A percentile compares a stretch with the other conserved stretches of the same genome.
Conservation (phyloP, 805 yeast species). For the Candida endomychidarum region DNA sequence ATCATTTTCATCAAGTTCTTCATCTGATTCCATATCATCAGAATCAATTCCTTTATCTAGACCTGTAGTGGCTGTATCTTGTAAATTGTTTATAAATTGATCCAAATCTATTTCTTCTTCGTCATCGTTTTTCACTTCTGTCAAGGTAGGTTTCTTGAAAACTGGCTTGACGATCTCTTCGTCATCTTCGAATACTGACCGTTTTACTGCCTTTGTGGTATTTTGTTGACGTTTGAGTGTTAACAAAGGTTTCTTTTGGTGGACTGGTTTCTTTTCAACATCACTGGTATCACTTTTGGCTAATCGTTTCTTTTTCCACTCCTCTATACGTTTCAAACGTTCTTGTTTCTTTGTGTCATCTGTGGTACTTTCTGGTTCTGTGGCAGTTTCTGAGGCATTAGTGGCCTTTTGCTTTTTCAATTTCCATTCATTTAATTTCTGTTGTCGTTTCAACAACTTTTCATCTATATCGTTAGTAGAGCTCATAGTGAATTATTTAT, state of each 20-base stretch:
- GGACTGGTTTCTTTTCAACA: background rate
- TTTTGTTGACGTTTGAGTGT: conserved; percentile 10
- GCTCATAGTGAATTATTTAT: too few species aligned
- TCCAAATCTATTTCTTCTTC: conserved; percentile 18
- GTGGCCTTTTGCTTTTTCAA: conserved; percentile 44
- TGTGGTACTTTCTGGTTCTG: background rate
- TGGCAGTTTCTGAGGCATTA: conserved; percentile 15
- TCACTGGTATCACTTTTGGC: background rate
- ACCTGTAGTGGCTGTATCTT: background rate
- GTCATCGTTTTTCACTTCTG: conserved; percentile 11
- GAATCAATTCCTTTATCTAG: background rate
- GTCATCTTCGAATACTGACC: conserved; percentile 31
- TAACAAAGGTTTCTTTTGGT: conserved; percentile 2
- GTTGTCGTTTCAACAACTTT: conserved; percentile 44
- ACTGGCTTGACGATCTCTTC: conserved; percentile 23
- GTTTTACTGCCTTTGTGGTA: conserved; percentile 9
- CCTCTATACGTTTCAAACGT: conserved; percentile 44
- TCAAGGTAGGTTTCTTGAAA: conserved; percentile 4
- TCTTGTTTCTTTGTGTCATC: conserved; percentile 18
- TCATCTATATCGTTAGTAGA: conserved; percentile 26
- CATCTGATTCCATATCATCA: conserved; percentile 11
- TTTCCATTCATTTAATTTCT: conserved; percentile 61
- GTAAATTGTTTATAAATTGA: conserved; percentile 10
- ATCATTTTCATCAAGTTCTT: conserved; percentile 24
- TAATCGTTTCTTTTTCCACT: conserved; percentile 48